These are phyloP conservation scores for Trametes sp. DNA, from an alignment of 1,284 basidiomycete genomes.

Conservation along the genomic window DNA sequence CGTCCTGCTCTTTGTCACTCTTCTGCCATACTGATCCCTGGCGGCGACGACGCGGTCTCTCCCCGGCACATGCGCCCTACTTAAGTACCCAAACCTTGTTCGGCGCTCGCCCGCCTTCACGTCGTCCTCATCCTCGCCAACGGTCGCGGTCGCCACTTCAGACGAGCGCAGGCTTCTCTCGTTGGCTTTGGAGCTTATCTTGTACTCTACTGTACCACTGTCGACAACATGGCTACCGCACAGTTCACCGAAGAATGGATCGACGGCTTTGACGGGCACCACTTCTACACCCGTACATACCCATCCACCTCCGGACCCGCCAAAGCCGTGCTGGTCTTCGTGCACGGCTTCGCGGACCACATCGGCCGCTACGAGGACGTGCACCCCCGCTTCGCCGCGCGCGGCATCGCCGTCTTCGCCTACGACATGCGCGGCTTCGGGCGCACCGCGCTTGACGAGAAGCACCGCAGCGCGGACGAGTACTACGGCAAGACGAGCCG, in stretches of 20 bases:
- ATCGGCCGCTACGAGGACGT: constrained; percentile 75
- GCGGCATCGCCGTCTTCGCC: constrained; percentile 73
- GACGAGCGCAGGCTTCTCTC: background rate
- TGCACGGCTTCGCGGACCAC: constrained; percentile 88
- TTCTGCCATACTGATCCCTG: background rate
- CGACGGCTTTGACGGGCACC: constrained; percentile 48
- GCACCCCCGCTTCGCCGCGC: constrained; percentile 64
- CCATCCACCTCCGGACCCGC: constrained; percentile 44
- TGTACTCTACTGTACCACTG: background rate
- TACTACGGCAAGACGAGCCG: constrained; percentile 76
- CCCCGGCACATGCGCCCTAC: background rate
- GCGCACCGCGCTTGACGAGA: constrained; percentile 68
- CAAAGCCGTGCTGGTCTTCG: constrained; percentile 76
- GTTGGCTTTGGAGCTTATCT: no score
- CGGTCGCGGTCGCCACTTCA: no score
- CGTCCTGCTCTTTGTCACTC: background rate
- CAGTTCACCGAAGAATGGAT: constrained; percentile 44
- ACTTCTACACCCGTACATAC: constrained; percentile 53
- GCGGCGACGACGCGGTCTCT: background rate
- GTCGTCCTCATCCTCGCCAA: no score
- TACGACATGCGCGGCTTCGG: constrained; percentile 92
- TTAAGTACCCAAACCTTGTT: background rate
- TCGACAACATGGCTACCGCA: constrained; percentile 5
- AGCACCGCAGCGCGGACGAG: constrained; percentile 54
- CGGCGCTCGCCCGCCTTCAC: background rate